Base-by-base conservation (phyloP, 129 eudicot species). In the Silybum marianum region DNA sequence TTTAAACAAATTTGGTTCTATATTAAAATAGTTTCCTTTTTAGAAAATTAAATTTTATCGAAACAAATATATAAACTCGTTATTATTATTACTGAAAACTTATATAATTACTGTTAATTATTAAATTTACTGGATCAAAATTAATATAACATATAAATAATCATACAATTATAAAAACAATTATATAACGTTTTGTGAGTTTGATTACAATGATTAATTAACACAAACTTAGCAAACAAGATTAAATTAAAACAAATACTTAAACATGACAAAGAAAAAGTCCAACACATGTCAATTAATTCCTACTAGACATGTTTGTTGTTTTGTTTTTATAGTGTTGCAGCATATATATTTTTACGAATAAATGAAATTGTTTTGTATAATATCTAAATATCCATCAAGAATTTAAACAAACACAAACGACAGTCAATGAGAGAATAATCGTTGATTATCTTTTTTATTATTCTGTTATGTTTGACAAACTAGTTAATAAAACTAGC, bases 181-280 rank as follows among this genome's bases (percentile, higher is more conserved):
- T 3, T n/a, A 13, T 48, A 48, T 48, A 13, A 13, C 4, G 6
- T 14, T 14, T 1, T 48, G 4, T 11, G 16, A 14, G 4, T 14
- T 48, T 4, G 16, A 48, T 48, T 48, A 16, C 63, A 51, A 51
- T 51, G 63, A 51, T 16, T 51, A 8, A 51, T 51, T 5, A 51
- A 51, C 63, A 18, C 7, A 3, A 13, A 48, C 18, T 48, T 14
- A 48, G 14, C 19, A 48, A 48, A 48, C 8, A 51, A 51, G 22
- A 51, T 51, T 51, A 16, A 16, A 19, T 22, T 62, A 62, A 62
- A 19, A 62, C 26, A 9, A 36, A 34, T 4, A 36, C 26, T 72
- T 32, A 72, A 72, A 72, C 14, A 58, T 72, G 75, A 72, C 58
- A 72, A 38, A 38, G 40, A 38, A 72, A 38, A 72, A 22, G 28